Base-by-base conservation (phyloP, 345 rosid species). In the Sonneratia alba region DNA sequence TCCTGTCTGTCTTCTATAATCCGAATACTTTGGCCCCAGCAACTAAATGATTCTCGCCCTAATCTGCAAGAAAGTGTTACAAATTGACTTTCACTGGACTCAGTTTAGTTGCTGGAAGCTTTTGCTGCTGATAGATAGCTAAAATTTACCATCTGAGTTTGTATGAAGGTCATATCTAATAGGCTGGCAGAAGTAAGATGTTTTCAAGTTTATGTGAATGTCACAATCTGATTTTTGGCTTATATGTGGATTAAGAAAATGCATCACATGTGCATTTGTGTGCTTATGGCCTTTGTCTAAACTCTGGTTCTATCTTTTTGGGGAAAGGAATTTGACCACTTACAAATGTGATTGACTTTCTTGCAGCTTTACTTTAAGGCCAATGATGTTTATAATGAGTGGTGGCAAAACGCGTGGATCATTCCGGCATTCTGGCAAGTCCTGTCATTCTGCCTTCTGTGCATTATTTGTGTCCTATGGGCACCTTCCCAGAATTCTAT, bases 391-490 rank as follows among this genome's bases (percentile, higher is more conserved):
- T 95, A 87, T 82, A 95, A 84, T 71, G 97, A 95, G 74, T 77
- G 89, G 67, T 90, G 99, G 97, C 91, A 82, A 69, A 86, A 88
- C 80, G 97, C 97, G 71, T 95, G 97, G 99, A 87, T 93, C 61
- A 88, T 87, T 78, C 89, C 99, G 66, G 93, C 96, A 66, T 95
- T 90, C 83, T 95, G 97, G 99, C 96, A 95, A 74, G 73, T 87
- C 79, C 85, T 92, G 76, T 86, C 97, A 59, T 89, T 85, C 76
- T 82, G 78, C 62, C 75, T 95, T 81, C 90, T 92, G 18, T 87
- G 91, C 67, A 82, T 92, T 67, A 90, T 95, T 73, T 95, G 97
- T 84, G 87, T 87, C 80, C 96, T 92, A 19, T 92, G 97, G 99
- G 96, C 96, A 66, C 97, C 99, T 64, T 92, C 97, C 71, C 91